Percentiles rank a stretch among this genome's conserved stretches.
phyloP scores from a whole-genome alignment of 78 protist species.

The Goniomonas avonlea region DNA sequence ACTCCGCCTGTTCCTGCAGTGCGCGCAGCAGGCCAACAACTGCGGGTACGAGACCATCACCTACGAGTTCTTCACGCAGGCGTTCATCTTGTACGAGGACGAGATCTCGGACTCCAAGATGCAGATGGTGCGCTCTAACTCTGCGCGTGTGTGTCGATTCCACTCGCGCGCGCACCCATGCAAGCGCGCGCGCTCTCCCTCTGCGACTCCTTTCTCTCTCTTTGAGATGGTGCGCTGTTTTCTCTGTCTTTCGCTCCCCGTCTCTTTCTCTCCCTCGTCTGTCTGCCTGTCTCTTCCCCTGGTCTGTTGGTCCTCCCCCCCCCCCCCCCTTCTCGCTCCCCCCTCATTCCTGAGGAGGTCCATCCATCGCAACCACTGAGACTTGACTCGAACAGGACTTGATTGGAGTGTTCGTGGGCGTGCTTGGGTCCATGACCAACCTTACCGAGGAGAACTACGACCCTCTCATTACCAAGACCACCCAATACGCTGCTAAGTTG shows the following conservation, averaged over 20 bases:
- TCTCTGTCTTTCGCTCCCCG: neutral
- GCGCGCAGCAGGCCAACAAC: conserved; percentile 64
- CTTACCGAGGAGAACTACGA: conserved; percentile 73
- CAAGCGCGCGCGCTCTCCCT: neutral
- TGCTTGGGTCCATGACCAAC: neutral
- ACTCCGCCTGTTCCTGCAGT: conserved; percentile 41
- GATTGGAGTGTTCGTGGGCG: neutral
- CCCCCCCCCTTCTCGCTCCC: neutral
- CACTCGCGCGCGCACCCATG: neutral
- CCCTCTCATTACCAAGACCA: conserved; percentile 4
- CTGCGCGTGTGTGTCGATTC: neutral
- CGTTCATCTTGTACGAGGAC: conserved; percentile 82
- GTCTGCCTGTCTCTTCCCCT: neutral
- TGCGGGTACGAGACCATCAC: conserved; percentile 43
- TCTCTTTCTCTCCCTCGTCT: neutral
- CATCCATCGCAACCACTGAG: neutral
- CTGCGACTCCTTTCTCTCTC: neutral
- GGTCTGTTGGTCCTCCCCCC: neutral
- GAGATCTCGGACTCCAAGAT: conserved; percentile 63
- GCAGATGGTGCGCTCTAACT: conserved; percentile 28
- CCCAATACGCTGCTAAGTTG: conserved; percentile 34
- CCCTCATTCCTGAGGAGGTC: neutral
- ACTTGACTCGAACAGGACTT: neutral
- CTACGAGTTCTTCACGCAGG: conserved; percentile 55
- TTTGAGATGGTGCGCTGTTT: too few relatives aligned